Percentiles rank a stretch among this genome's conserved stretches.
Evolutionary conservation across 352 stramenopile species (phyloP).

Genomic region (Globisporangium middletonii): DNA sequence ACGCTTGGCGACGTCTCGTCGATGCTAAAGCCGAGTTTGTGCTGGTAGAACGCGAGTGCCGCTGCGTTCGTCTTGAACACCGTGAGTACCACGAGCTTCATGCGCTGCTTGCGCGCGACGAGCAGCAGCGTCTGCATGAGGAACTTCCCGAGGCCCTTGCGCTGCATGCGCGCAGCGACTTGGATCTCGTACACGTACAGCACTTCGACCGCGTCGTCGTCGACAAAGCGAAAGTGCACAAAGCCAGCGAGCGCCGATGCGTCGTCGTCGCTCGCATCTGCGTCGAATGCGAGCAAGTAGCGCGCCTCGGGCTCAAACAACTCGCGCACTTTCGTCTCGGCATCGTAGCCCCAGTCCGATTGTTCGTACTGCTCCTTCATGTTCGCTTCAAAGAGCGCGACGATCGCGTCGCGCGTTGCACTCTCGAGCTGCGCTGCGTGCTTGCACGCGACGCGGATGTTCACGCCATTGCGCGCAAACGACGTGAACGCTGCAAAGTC

Average conservation of each 20-base stretch:
- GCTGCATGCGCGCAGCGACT: slow-evolving; percentile 50
- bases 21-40: slow-evolving; percentile 81
- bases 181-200: slow-evolving; percentile 95
- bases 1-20: slow-evolving; percentile 89
- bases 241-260: slow-evolving; percentile 58
- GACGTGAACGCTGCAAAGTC: slow-evolving; percentile 54
- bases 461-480: slow-evolving; percentile 46
- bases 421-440: slow-evolving; percentile 33
- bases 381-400: slow-evolving; percentile 86
- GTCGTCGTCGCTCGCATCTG: slow-evolving; percentile 6
- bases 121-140: slow-evolving; percentile 90
- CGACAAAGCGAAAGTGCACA: slow-evolving; percentile 91
- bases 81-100: slow-evolving; percentile 92
- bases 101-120: slow-evolving; percentile 63
- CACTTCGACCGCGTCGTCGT: slow-evolving; percentile 86
- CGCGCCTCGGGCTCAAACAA: slow-evolving; percentile 82
- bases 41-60: slow-evolving; percentile 89
- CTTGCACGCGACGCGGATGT: slow-evolving; percentile 33
- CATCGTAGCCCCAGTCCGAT: slow-evolving; percentile 89
- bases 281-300: slow-evolving; percentile 64
- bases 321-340: slow-evolving; percentile 75
- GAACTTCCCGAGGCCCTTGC: slow-evolving; percentile 82
- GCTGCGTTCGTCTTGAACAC: slow-evolving; percentile 89
- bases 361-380: slow-evolving; percentile 89
- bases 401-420: slow-evolving; percentile 28